Conservation (phyloP, 331 rosid genomes). For the Prunus yedoensis region DNA sequence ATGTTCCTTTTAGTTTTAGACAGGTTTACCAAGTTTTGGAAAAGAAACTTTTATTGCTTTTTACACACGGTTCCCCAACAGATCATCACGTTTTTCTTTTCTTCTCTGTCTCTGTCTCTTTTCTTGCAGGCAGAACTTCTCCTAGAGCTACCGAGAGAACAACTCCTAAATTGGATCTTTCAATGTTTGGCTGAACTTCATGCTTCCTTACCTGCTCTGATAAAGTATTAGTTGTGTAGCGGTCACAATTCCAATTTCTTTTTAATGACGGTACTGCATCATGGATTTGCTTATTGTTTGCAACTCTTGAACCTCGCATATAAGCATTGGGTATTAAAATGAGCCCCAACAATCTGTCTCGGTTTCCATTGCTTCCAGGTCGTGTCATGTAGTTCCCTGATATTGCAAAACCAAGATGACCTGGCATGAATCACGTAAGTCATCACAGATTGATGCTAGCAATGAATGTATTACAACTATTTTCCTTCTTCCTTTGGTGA, state of each 20-base stretch:
- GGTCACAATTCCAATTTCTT: not conserved
- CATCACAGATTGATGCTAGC: constrained; percentile 21
- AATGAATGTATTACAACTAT: not conserved
- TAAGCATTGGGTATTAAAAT: constrained; percentile 1
- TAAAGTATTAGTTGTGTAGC: constrained; percentile 53
- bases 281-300: not conserved
- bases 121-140: constrained; percentile 86
- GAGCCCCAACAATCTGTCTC: constrained; percentile 16
- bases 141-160: constrained; percentile 90
- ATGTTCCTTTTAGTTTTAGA: constrained; percentile 10
- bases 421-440: constrained; percentile 21
- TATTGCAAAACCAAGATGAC: constrained; percentile 12
- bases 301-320: not conserved
- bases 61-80: not conserved
- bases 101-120: not conserved
- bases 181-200: constrained; percentile 90
- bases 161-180: constrained; percentile 86
- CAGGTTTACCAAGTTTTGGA: not conserved
- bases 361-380: not conserved
- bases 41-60: not conserved
- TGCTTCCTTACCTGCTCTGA: constrained; percentile 82
- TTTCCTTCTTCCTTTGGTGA: constrained; percentile 5
- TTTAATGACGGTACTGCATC: not conserved
- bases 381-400: not conserved
- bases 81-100: not conserved